Conservation (phyloP, 2,329 filamentous ascomycete genomes). For the Epichloe scottii region DNA sequence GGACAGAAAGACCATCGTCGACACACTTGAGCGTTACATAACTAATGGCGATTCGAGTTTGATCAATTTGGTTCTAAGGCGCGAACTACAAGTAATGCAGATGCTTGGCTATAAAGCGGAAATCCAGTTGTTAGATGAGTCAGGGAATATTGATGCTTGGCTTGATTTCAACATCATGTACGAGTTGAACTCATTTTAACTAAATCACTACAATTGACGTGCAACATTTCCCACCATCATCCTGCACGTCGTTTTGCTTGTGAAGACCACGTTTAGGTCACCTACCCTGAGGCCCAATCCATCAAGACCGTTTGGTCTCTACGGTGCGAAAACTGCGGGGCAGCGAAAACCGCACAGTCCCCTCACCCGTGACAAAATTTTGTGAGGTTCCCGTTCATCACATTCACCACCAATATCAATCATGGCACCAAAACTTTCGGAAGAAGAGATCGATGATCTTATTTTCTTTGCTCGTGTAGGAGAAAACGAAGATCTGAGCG, state of each 20-base stretch:
- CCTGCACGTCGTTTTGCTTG: too few species aligned
- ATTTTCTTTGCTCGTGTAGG: conserved; percentile 75
- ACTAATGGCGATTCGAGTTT: conserved; percentile 1
- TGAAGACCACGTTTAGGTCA: too few species aligned
- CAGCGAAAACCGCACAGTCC: conserved; percentile 22
- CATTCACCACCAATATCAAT: background rate
- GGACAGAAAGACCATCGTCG: conserved; percentile 46
- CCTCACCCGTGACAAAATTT: conserved; percentile 17
- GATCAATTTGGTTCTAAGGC: conserved; percentile 19
- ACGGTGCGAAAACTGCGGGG: conserved; percentile 26
- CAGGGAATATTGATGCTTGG: conserved; percentile 37
- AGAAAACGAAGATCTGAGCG: conserved; percentile 56
- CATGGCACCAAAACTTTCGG: conserved; percentile 45
- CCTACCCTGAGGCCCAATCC: background rate
- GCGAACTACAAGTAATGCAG: conserved; percentile 60
- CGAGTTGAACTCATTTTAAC: background rate
- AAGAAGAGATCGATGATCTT: conserved; percentile 82
- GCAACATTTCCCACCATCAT: too few species aligned
- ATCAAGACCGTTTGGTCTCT: background rate
- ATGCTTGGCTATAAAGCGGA: conserved; percentile 65
- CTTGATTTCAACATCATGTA: conserved; percentile 29
- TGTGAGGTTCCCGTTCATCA: conserved; percentile 15
- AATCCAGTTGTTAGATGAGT: conserved; percentile 56
- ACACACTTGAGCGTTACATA: conserved; percentile 35
- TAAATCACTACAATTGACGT: too few species aligned